Percentiles rank a stretch among this genome's conserved stretches.
Conservation (phyloP, 495 filamentous ascomycete species). For the Hyaloscypha variabilis region DNA sequence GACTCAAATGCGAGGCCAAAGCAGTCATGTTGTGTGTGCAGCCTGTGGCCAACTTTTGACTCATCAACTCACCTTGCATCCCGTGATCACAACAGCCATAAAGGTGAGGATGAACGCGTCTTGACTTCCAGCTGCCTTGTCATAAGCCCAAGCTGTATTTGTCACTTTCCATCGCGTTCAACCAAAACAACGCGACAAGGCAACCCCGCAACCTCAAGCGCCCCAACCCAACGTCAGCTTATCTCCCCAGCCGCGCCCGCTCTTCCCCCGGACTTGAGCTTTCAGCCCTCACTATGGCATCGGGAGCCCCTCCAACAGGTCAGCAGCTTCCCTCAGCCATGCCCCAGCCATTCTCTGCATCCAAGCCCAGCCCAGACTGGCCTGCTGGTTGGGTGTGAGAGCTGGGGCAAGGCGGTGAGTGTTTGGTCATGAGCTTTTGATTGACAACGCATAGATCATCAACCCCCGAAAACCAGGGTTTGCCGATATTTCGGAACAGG, state of each 20-base stretch:
- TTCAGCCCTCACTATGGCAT: conserved; percentile 9
- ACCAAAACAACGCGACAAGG: too few relatives aligned
- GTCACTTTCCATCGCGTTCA: neutral
- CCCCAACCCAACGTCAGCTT: neutral
- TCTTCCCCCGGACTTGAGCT: neutral
- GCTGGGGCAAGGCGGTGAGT: too few relatives aligned
- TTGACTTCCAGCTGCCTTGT: neutral
- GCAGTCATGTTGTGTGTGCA: neutral
- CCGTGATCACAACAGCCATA: conserved; percentile 13
- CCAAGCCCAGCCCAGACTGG: conserved; percentile 15
- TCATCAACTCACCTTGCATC: conserved; percentile 7
- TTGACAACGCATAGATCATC: conserved; percentile 10
- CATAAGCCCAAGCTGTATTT: neutral
- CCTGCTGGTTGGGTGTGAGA: conserved; percentile 20
- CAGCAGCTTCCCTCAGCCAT: conserved; percentile 21
- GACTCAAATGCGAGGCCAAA: neutral
- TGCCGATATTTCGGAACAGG: conserved; percentile 33
- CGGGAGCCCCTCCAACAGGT: neutral
- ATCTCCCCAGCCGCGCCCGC: neutral
- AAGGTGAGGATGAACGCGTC: neutral
- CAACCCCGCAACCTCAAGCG: neutral
- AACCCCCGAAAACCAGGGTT: conserved; percentile 16
- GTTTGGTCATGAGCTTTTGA: conserved; percentile 18
- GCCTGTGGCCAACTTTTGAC: neutral
- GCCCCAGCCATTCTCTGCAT: neutral